phyloP scores from a whole-genome alignment of 139 green algal genomes.

The Raphidocelis subcapitata region DNA sequence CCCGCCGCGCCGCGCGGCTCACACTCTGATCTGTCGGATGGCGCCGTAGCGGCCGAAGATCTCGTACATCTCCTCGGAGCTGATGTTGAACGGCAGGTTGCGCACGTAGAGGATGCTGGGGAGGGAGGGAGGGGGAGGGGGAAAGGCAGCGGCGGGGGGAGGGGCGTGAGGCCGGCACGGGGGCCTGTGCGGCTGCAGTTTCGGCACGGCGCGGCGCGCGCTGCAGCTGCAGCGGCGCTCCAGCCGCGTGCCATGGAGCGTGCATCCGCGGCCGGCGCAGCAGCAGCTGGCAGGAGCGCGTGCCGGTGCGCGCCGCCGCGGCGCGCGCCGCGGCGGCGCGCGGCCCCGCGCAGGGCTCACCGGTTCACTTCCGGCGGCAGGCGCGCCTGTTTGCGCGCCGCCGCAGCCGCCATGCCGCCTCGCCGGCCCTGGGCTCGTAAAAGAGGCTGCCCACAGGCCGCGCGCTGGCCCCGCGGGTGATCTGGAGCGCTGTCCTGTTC shows the following conservation, averaged over 20 bases:
- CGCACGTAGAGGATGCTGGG: slow-evolving; percentile 75
- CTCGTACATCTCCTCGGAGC: slow-evolving; percentile 92
- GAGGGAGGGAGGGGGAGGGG: not conserved
- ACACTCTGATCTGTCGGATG: slow-evolving; percentile 92
- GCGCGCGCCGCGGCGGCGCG: not conserved
- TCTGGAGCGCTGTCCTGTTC: no score
- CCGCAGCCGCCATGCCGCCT: not conserved
- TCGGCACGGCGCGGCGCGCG: no score
- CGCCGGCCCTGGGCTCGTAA: no score
- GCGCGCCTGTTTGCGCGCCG: slow-evolving; percentile 18
- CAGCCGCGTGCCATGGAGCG: not conserved
- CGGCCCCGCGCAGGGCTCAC: not conserved
- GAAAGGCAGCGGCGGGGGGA: no score
- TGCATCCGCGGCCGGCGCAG: not conserved
- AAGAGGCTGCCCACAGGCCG: no score
- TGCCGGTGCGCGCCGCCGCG: not conserved
- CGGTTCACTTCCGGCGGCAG: slow-evolving; percentile 33
- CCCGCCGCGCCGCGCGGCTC: slow-evolving; percentile 16
- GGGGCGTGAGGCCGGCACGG: no score
- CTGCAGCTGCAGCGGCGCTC: not conserved
- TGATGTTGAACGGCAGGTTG: slow-evolving; percentile 98
- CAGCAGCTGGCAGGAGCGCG: not conserved
- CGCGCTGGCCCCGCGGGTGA: no score
- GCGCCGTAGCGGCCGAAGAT: slow-evolving; percentile 98
- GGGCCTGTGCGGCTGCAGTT: no score